phyloP scores from a whole-genome alignment of 2,329 filamentous ascomycete species.

The Conoideocrella luteorostrata region DNA sequence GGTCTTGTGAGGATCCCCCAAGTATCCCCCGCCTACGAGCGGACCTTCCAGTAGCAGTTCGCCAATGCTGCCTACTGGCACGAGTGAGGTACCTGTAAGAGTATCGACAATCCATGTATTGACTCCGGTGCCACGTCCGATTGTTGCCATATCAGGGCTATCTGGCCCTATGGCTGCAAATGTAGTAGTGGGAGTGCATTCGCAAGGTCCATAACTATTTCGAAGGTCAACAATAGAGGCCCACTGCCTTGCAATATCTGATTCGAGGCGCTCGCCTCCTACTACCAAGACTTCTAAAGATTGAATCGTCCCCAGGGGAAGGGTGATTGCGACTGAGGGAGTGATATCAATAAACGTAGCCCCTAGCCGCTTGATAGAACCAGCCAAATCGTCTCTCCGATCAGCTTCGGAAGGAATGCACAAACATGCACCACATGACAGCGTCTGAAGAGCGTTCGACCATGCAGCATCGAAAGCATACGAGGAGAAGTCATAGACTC shows the following conservation, averaged over 20 bases:
- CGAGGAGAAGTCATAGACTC: conserved; percentile 12
- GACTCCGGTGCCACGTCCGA: conserved; percentile 10
- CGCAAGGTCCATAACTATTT: no score
- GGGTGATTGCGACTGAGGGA: no score
- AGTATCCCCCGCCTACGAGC: conserved; percentile 12
- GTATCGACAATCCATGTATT: conserved; percentile 12
- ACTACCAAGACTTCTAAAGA: no score
- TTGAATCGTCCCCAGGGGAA: no score
- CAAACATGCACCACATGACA: conserved; percentile 7
- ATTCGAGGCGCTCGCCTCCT: no score
- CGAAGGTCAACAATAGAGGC: no score
- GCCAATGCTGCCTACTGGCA: conserved; percentile 10
- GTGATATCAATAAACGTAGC: no score
- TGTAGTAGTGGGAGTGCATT: conserved; percentile 4
- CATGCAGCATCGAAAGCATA: conserved; percentile 14
- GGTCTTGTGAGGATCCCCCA: conserved; percentile 12
- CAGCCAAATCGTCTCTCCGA: conserved; percentile 9
- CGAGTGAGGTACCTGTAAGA: conserved; percentile 3
- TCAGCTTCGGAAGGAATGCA: conserved; percentile 10
- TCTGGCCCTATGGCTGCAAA: conserved; percentile 15
- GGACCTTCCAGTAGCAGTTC: conserved; percentile 13
- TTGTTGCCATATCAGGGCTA: conserved; percentile 14
- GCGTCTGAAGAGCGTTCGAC: conserved; percentile 8
- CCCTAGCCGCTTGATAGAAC: no score
- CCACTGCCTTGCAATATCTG: no score